Evolutionary conservation across 2,329 filamentous ascomycete species (phyloP).

Genomic region (Monilinia fructicola): DNA sequence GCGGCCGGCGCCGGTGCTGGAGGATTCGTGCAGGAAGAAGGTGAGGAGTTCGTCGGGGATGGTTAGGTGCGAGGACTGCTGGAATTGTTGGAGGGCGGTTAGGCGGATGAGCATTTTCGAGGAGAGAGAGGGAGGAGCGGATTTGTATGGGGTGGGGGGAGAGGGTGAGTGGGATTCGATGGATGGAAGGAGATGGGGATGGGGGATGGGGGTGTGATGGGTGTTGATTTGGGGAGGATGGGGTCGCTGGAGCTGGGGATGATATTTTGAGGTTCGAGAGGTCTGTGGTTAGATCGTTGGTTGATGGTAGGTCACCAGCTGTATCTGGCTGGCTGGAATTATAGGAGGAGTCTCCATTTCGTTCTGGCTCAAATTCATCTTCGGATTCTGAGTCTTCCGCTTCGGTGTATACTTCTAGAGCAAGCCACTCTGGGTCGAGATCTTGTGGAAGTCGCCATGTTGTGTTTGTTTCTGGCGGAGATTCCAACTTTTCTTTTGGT

Average conservation of each 20-base stretch:
- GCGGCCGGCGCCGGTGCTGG: constrained; percentile 63
- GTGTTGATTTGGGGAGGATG: constrained; percentile 24
- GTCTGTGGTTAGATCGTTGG: constrained; percentile 26
- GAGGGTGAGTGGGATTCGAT: neutral
- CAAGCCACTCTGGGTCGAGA: constrained; percentile 72
- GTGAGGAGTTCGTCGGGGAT: constrained; percentile 72
- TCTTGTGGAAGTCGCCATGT: constrained; percentile 60
- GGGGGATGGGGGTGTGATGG: constrained; percentile 19
- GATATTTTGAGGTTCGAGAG: constrained; percentile 35
- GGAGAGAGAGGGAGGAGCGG: constrained; percentile 66
- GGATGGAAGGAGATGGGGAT: constrained; percentile 13
- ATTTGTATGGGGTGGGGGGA: constrained; percentile 51
- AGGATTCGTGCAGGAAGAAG: constrained; percentile 70
- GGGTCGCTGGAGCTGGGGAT: constrained; percentile 29
- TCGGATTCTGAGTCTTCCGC: constrained; percentile 53
- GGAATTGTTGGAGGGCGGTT: constrained; percentile 71
- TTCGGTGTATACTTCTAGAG: constrained; percentile 70
- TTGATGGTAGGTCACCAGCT: constrained; percentile 24
- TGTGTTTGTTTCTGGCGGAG: constrained; percentile 17
- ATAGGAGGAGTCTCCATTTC: constrained; percentile 34
- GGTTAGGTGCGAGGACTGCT: constrained; percentile 68
- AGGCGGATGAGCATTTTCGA: constrained; percentile 71
- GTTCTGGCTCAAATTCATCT: constrained; percentile 42
- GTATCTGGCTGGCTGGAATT: constrained; percentile 31
- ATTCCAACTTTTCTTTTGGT: constrained; percentile 23